Percentiles rank a stretch among this genome's conserved stretches.
These are phyloP conservation scores for Plasmodium yoelii DNA, from an alignment of 169 alveolate species.

Conservation along the genomic window DNA sequence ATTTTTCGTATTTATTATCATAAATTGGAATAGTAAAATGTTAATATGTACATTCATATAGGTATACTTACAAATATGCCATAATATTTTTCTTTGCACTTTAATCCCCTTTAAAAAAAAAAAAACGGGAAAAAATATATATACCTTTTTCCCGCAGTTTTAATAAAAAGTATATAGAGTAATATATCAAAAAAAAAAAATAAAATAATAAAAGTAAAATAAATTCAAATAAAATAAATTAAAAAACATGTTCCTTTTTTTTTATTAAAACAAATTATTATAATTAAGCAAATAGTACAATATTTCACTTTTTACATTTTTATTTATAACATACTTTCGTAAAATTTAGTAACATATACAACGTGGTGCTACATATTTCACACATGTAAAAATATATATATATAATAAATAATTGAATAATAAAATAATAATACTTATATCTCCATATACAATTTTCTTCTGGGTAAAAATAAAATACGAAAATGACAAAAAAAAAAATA, in stretches of 20 bases:
- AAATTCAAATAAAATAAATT: no score
- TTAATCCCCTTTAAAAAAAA: constrained; percentile 47
- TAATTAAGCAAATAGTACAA: no score
- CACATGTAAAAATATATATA: no score
- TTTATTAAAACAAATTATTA: no score
- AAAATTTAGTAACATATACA: no score
- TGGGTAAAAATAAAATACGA: not conserved
- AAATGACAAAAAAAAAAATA: constrained; percentile 19
- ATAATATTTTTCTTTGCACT: constrained; percentile 14
- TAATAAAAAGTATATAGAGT: not conserved
- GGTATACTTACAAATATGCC: not conserved
- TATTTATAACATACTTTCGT: no score
- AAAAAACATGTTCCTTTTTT: no score
- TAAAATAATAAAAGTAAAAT: not conserved
- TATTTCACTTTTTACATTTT: no score
- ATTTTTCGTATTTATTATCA: no score
- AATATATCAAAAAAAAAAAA: not conserved
- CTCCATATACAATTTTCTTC: not conserved
- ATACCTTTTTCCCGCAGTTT: no score
- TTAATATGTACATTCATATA: not conserved
- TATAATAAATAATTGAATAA: not conserved
- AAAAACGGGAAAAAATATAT: not conserved
- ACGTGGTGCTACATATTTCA: no score
- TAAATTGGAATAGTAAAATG: no score
- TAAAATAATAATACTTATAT: not conserved